phyloP scores from a whole-genome alignment of 768 basidiomycete genomes.

The Sporobolomyces pararoseus region DNA sequence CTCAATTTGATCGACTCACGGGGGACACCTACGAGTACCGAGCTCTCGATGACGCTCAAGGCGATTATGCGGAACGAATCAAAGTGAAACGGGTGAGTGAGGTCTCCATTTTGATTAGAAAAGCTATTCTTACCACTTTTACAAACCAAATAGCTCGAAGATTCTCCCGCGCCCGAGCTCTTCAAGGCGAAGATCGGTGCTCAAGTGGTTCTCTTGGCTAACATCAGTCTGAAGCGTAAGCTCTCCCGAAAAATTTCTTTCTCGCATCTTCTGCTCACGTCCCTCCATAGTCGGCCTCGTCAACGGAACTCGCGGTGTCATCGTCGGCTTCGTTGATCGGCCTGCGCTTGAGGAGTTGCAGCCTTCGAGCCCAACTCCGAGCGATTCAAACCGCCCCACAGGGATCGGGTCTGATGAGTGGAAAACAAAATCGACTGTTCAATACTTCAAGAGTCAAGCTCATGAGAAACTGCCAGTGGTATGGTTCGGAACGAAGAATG shows the following conservation, averaged over 20 bases:
- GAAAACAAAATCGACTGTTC: constrained; percentile 16
- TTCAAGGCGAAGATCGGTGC: constrained; percentile 49
- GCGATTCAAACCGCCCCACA: neutral
- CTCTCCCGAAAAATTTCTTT: neutral
- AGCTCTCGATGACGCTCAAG: no score
- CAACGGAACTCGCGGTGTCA: constrained; percentile 36
- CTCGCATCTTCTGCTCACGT: neutral
- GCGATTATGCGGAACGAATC: no score
- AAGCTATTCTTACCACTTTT: neutral
- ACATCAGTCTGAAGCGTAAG: constrained; percentile 40
- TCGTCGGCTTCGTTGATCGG: constrained; percentile 35
- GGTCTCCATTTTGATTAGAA: neutral
- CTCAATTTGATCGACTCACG: no score
- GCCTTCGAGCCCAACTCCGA: neutral
- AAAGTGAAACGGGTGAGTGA: no score
- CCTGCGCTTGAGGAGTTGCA: neutral
- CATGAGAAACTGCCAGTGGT: constrained; percentile 21
- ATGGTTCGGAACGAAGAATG: constrained; percentile 22
- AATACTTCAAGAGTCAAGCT: constrained; percentile 14
- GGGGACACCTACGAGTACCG: no score
- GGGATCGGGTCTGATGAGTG: constrained; percentile 31
- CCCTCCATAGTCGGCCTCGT: constrained; percentile 23
- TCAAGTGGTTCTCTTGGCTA: constrained; percentile 53
- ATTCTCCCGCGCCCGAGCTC: neutral
- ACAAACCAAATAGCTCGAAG: neutral